These are phyloP conservation scores for Claviceps humidiphila DNA, from an alignment of 2,329 filamentous ascomycete genomes.

Conservation along the genomic window DNA sequence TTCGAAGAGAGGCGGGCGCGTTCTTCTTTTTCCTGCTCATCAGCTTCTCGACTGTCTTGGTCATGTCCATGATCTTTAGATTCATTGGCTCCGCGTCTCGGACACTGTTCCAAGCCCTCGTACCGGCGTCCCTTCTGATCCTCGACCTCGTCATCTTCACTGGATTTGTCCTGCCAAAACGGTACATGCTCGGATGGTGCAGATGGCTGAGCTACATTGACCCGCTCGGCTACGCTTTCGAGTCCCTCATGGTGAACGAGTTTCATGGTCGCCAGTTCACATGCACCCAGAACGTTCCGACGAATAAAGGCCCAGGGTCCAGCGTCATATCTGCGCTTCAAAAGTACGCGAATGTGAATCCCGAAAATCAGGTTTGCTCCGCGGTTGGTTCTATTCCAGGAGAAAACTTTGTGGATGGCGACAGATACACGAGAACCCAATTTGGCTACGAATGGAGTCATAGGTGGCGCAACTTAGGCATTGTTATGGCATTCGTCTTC, in stretches of 20 bases:
- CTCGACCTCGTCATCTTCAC: slow-evolving; percentile 57
- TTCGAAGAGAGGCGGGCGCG: slow-evolving; percentile 57
- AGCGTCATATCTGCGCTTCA: slow-evolving; percentile 5
- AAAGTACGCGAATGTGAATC: slow-evolving; percentile 14
- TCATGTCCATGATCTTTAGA: slow-evolving; percentile 80
- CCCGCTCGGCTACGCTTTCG: slow-evolving; percentile 68
- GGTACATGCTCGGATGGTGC: slow-evolving; percentile 68
- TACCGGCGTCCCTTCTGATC: slow-evolving; percentile 47
- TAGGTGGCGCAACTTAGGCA: slow-evolving; percentile 60
- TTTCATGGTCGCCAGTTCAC: slow-evolving; percentile 52
- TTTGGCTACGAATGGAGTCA: slow-evolving; percentile 46
- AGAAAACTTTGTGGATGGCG: slow-evolving; percentile 37
- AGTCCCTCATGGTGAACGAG: slow-evolving; percentile 72
- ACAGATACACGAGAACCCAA: slow-evolving; percentile 38
- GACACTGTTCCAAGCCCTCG: slow-evolving; percentile 52
- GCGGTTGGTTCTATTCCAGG: slow-evolving; percentile 46
- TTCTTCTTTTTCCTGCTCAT: slow-evolving; percentile 83
- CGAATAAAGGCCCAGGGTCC: background rate
- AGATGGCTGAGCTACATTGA: slow-evolving; percentile 75
- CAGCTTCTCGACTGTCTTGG: slow-evolving; percentile 57
- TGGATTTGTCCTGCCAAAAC: slow-evolving; percentile 51
- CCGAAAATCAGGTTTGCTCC: slow-evolving; percentile 40
- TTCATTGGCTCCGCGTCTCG: slow-evolving; percentile 65
- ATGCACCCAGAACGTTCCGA: slow-evolving; percentile 35
- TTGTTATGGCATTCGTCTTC: slow-evolving; percentile 51